Percentiles rank a stretch among this genome's conserved stretches.
Conservation (phyloP, 2,329 filamentous ascomycete genomes). For the Sphaceloma murrayae region DNA sequence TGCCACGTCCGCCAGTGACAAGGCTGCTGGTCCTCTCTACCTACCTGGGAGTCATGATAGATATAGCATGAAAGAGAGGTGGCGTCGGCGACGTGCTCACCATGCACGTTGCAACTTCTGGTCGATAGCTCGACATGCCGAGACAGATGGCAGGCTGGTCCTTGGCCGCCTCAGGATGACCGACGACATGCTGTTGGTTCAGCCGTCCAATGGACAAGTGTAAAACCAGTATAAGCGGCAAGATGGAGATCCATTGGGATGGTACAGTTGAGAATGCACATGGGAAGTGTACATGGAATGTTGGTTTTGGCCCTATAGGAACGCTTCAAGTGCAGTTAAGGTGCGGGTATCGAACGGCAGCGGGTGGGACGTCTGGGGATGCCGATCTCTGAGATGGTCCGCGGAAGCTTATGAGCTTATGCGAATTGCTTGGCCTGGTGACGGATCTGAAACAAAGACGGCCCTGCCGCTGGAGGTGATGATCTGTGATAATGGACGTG, state of each 20-base stretch:
- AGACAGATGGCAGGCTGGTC: slow-evolving; percentile 5
- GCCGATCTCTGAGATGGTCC: not conserved
- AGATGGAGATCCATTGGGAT: not conserved
- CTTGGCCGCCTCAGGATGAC: not conserved
- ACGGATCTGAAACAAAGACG: too few species aligned
- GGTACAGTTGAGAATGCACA: not conserved
- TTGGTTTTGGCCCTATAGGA: slow-evolving; percentile 11
- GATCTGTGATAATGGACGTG: too few species aligned
- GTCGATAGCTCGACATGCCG: slow-evolving; percentile 9
- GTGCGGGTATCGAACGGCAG: not conserved
- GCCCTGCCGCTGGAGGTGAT: too few species aligned
- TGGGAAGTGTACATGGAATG: slow-evolving; percentile 1
- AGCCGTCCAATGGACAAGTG: not conserved
- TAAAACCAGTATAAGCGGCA: not conserved
- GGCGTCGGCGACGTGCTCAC: not conserved
- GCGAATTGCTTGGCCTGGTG: too few species aligned
- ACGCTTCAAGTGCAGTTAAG: slow-evolving; percentile 11
- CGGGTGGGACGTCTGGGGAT: not conserved
- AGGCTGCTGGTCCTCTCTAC: slow-evolving; percentile 1
- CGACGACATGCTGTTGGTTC: not conserved
- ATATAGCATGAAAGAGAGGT: not conserved
- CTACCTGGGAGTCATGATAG: slow-evolving; percentile 8
- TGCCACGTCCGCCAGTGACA: slow-evolving; percentile 13
- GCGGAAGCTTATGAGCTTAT: slow-evolving; percentile 1
- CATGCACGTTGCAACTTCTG: slow-evolving; percentile 5